A percentile compares a stretch with the other conserved stretches of the same genome.
Conservation (phyloP, 768 basidiomycete genomes). For the Phaffia tasmanica region DNA sequence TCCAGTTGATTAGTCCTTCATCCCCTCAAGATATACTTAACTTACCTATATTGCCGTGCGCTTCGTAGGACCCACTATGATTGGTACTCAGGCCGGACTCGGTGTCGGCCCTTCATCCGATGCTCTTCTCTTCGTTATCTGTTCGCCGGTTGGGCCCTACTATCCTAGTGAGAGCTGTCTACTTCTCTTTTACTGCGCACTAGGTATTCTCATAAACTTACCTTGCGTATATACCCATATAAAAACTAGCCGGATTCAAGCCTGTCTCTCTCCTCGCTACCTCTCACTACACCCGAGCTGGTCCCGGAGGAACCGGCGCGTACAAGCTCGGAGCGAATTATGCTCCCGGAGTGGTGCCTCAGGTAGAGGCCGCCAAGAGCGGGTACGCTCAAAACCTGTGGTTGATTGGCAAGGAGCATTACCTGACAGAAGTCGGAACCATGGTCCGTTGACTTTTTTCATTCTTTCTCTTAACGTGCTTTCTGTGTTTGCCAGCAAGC, state of each 20-base stretch:
- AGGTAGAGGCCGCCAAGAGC: constrained; percentile 51
- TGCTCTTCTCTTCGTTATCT: constrained; percentile 76
- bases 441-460: constrained; percentile 42
- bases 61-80: constrained; percentile 39
- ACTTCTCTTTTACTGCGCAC: neutral
- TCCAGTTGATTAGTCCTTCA: constrained; percentile 50
- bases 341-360: constrained; percentile 71
- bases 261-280: constrained; percentile 79
- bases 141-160: constrained; percentile 65
- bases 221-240: too few relatives aligned
- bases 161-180: constrained; percentile 39
- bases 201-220: neutral
- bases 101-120: constrained; percentile 63
- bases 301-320: constrained; percentile 82
- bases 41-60: neutral
- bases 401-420: constrained; percentile 54
- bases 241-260: constrained; percentile 57
- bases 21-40: neutral
- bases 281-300: constrained; percentile 69
- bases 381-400: constrained; percentile 73
- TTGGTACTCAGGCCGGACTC: constrained; percentile 56
- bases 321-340: constrained; percentile 56
- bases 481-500: neutral
- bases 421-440: constrained; percentile 53
- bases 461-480: neutral